phyloP scores from a whole-genome alignment of 2,329 filamentous ascomycete species.

The Talaromyces piceae region DNA sequence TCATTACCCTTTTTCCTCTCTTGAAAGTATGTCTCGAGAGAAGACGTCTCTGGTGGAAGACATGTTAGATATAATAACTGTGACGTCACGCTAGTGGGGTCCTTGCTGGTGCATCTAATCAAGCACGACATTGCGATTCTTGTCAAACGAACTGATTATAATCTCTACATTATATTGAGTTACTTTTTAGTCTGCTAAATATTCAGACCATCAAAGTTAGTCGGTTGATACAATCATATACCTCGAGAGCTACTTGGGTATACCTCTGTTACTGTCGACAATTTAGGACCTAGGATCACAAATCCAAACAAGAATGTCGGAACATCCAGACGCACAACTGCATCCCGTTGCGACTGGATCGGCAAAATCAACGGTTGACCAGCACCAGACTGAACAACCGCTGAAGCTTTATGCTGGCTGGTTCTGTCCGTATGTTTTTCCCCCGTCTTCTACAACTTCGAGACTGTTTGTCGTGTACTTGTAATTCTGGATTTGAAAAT shows the following conservation, averaged over 20 bases:
- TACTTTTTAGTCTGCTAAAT: no score
- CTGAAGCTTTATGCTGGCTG: slow-evolving; percentile 64
- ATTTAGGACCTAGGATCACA: neutral
- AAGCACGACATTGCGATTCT: neutral
- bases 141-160: no score
- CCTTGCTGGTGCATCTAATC: neutral
- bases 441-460: neutral
- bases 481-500: no score
- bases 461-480: no score
- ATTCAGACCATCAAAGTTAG: no score
- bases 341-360: slow-evolving; percentile 39
- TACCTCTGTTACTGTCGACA: neutral
- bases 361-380: slow-evolving; percentile 31
- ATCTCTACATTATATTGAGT: no score
- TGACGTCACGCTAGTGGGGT: neutral
- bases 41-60: slow-evolving; percentile 6
- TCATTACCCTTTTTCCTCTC: slow-evolving; percentile 14
- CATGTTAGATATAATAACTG: neutral
- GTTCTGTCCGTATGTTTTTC: slow-evolving; percentile 53
- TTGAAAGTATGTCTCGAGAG: slow-evolving; percentile 15
- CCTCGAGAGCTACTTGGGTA: no score
- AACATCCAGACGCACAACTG: slow-evolving; percentile 36
- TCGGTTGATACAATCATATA: no score
- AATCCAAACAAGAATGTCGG: slow-evolving; percentile 15
- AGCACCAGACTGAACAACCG: slow-evolving; percentile 27